Base-by-base conservation (phyloP, 176 grass and related monocot genomes). In the Phyllostachys edulis region DNA sequence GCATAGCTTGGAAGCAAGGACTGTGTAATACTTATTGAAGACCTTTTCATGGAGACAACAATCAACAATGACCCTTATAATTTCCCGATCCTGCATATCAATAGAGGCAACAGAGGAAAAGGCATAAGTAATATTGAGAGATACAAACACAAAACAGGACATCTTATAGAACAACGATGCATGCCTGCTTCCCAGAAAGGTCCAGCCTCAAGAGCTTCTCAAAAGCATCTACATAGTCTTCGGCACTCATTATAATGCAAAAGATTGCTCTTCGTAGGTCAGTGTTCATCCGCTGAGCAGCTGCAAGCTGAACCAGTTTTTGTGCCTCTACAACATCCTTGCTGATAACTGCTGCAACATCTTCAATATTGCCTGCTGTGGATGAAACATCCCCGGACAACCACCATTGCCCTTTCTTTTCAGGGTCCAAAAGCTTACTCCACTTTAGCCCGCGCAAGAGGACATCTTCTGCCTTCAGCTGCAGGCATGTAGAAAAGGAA, bases 401-500 rank as follows among this genome's bases (percentile, higher is more conserved):
- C 96, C 96, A 98, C 93, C 96, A 98, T 6, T 95, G 96, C 46
- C 96, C 96, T 90, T 98, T 98, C 69, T 95, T 98, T 21, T 98
- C 83, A 81, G 89, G 87, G 55, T 98, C 87, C 63, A 98, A 89
- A 78, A 98, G 83, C 82, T 80, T 94, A 62, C 16, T 90, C 96
- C 96, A 98, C 9, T 86, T 94, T 69, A 98, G n/a, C 59, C 89
- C 91, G 6, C 89, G 93, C 74, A 98, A 83, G 59, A 95, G 85
- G 59, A 92, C 47, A 79, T 89, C 93, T 67, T 95, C 89, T 67
- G 87, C 80, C 78, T 88, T 98, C 71, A 94, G 65, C 91, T 95
- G 88, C 82, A 78, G 80, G 83, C 62, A 49, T 40, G 52, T 57
- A 77, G 42, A 67, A 67, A 23, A 46, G 21, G 59, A 73, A 90